Conservation (phyloP, 23 red algal species). For the Rhodosorus marinus region DNA sequence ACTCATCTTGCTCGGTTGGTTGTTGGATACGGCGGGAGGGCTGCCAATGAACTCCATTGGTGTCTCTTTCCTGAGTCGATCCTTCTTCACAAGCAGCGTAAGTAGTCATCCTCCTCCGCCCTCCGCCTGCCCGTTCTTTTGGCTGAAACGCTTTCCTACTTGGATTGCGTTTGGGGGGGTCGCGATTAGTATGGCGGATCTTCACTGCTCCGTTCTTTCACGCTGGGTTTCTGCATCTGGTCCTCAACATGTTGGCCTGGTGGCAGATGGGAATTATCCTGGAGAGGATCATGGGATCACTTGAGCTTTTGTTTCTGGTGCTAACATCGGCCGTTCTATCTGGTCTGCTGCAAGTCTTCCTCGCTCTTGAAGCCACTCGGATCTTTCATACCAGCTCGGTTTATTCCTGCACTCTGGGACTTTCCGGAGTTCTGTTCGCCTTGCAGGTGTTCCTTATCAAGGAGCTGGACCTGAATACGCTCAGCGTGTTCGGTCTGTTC, state of each 20-base stretch:
- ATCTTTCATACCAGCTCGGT: conserved; percentile 16
- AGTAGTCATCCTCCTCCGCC: no score
- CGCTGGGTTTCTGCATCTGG: conserved; percentile 23
- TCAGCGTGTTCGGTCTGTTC: conserved; percentile 25
- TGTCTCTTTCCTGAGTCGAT: no score
- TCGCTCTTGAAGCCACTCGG: conserved; percentile 12
- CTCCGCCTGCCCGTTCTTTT: no score
- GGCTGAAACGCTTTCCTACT: no score
- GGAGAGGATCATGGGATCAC: conserved; percentile 15
- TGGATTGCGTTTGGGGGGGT: no score
- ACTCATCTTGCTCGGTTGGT: no score
- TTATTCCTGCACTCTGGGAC: conserved; percentile 15
- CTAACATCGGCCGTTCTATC: no score
- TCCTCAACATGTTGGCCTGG: conserved; percentile 35
- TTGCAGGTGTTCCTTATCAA: conserved; percentile 16
- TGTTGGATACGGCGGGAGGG: no score
- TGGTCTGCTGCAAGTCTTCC: no score
- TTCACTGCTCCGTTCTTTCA: conserved; percentile 34
- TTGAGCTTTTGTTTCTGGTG: conserved; percentile 7
- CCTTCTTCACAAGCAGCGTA: no score
- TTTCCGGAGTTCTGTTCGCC: conserved; percentile 30
- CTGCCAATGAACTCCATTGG: no score
- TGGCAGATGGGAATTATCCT: no score
- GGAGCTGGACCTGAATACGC: background rate
- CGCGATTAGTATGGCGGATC: conserved; percentile 29